Conservation (phyloP, 768 basidiomycete species). For the Baorangia bicolor region DNA sequence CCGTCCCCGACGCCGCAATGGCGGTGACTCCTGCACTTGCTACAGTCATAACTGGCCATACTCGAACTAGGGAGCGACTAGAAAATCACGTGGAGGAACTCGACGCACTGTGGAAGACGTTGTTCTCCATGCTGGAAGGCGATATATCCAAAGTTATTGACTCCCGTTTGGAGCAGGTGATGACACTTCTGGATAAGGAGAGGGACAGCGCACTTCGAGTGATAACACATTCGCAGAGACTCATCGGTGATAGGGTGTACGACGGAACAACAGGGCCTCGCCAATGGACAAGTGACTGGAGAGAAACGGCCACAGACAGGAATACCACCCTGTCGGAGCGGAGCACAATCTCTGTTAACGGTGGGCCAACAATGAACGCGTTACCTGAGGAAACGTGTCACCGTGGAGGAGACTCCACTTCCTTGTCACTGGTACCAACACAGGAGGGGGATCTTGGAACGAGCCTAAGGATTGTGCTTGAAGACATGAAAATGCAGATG, state of each 20-base stretch:
- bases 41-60: conserved; percentile 42
- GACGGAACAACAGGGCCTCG: conserved; percentile 9
- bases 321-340: conserved; percentile 12
- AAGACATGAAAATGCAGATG: conserved; percentile 48
- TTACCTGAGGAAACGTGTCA: conserved; percentile 16
- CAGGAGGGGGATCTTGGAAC: conserved; percentile 22
- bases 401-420: conserved; percentile 5
- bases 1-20: conserved; percentile 41
- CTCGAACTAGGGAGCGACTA: conserved; percentile 41
- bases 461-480: conserved; percentile 37
- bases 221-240: conserved; percentile 21
- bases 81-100: conserved; percentile 41
- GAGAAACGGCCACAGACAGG: conserved; percentile 13
- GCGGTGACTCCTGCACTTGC: conserved; percentile 47
- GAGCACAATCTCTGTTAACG: conserved; percentile 5
- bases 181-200: conserved; percentile 35
- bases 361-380: not conserved
- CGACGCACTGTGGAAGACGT: conserved; percentile 45
- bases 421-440: conserved; percentile 14
- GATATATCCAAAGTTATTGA: conserved; percentile 43
- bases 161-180: conserved; percentile 30
- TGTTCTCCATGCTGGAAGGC: conserved; percentile 41
- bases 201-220: conserved; percentile 23
- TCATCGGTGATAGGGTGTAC: not conserved
- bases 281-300: conserved; percentile 14